Evolutionary conservation across 495 filamentous ascomycete genomes (phyloP).

Genomic region (Pyronema domesticum): DNA sequence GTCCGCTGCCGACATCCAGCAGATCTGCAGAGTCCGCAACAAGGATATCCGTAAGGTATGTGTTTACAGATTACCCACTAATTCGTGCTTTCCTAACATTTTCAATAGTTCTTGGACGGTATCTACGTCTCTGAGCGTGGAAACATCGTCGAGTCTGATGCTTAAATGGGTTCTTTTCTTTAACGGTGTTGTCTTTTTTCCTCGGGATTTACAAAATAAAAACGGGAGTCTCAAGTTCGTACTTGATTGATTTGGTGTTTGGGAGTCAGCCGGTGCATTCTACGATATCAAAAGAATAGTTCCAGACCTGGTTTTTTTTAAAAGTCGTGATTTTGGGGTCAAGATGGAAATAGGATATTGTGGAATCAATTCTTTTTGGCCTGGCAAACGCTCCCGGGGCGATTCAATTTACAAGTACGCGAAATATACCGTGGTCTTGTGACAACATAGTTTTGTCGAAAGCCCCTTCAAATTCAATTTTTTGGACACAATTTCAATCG

Average conservation of each 20-base stretch:
- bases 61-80: not conserved
- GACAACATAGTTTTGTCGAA: too few species aligned
- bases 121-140: conserved; percentile 95
- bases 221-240: conserved; percentile 6
- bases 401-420: too few species aligned
- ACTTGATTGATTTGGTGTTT: conserved; percentile 13
- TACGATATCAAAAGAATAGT: too few species aligned
- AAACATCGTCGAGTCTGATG: conserved; percentile 52
- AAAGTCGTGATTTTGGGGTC: too few species aligned
- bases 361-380: too few species aligned
- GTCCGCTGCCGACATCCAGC: conserved; percentile 95
- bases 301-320: too few species aligned
- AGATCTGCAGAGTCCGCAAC: conserved; percentile 96
- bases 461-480: too few species aligned
- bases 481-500: too few species aligned
- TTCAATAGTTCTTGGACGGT: conserved; percentile 89
- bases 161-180: conserved; percentile 10
- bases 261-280: not conserved
- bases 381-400: too few species aligned
- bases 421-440: too few species aligned
- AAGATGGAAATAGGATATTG: too few species aligned
- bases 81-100: not conserved
- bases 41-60: conserved; percentile 99
- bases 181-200: conserved; percentile 18
- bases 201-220: conserved; percentile 8